Conservation (phyloP, 2,329 filamentous ascomycete species). For the Lasiodiplodia sp. region DNA sequence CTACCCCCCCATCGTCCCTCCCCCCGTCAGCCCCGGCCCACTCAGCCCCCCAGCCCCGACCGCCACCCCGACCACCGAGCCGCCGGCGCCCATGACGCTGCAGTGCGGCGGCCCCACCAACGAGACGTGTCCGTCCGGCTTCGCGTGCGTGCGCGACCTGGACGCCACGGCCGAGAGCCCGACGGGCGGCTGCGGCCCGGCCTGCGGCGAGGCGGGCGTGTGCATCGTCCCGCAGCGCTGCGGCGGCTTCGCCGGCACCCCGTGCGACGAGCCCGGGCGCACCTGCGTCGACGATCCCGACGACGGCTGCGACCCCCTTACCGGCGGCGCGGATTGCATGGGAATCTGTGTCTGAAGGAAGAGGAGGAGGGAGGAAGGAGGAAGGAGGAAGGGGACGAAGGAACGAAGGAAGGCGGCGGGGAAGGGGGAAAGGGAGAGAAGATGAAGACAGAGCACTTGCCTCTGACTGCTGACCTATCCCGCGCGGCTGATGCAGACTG, state of each 20-base stretch:
- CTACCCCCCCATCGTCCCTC: neutral
- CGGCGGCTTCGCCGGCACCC: conserved; percentile 50
- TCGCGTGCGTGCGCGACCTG: conserved; percentile 12
- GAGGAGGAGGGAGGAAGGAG: too few species aligned
- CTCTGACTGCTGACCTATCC: too few species aligned
- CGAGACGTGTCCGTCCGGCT: neutral
- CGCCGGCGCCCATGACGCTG: too few species aligned
- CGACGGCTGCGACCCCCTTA: conserved; percentile 50
- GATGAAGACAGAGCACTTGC: too few species aligned
- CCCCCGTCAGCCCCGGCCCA: neutral
- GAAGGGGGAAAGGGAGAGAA: neutral
- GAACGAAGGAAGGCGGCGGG: neutral
- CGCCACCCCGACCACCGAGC: neutral
- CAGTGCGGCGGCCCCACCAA: neutral
- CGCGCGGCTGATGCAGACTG: too few species aligned
- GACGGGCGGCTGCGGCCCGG: conserved; percentile 41
- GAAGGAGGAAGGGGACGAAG: neutral
- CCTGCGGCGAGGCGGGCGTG: conserved; percentile 43
- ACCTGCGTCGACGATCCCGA: conserved; percentile 53
- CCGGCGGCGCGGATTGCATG: conserved; percentile 53
- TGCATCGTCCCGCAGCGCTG: conserved; percentile 48
- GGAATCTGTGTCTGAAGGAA: conserved; percentile 48
- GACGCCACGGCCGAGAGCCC: neutral
- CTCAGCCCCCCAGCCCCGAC: neutral
- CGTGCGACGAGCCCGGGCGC: conserved; percentile 42